These are phyloP conservation scores for Remersonia thermophila DNA, from an alignment of 2,329 filamentous ascomycete species.

Conservation along the genomic window DNA sequence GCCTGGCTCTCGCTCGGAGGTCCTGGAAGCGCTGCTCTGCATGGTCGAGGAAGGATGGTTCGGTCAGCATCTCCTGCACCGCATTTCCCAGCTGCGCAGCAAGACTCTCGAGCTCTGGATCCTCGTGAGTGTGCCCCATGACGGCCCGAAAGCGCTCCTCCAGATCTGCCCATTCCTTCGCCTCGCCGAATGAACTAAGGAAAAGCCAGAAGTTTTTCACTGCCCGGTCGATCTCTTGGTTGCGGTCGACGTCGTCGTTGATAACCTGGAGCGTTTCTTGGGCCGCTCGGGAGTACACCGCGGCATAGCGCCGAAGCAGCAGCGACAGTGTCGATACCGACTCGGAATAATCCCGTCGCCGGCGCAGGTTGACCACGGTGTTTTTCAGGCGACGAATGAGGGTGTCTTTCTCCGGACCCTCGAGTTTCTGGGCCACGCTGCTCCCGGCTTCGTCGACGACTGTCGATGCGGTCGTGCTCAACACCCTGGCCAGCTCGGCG, in stretches of 20 bases:
- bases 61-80: constrained; percentile 68
- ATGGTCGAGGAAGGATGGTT: constrained; percentile 75
- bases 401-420: constrained; percentile 59
- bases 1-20: constrained; percentile 42
- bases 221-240: constrained; percentile 62
- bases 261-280: constrained; percentile 54
- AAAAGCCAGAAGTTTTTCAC: constrained; percentile 71
- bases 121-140: constrained; percentile 59
- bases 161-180: constrained; percentile 61
- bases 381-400: constrained; percentile 65
- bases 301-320: constrained; percentile 66
- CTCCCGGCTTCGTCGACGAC: constrained; percentile 48
- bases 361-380: constrained; percentile 59
- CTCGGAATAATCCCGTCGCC: constrained; percentile 70
- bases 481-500: constrained; percentile 39
- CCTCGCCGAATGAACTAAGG: constrained; percentile 66
- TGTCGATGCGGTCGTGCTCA: constrained; percentile 40
- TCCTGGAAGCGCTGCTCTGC: constrained; percentile 44
- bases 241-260: constrained; percentile 60
- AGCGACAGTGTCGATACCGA: constrained; percentile 70
- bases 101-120: constrained; percentile 72
- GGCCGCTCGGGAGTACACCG: constrained; percentile 62
- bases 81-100: constrained; percentile 61
- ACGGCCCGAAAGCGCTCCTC: constrained; percentile 57
- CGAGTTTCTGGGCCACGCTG: constrained; percentile 63